phyloP scores from a whole-genome alignment of 148 eudicot species.

The Vaccinium macrocarpon region DNA sequence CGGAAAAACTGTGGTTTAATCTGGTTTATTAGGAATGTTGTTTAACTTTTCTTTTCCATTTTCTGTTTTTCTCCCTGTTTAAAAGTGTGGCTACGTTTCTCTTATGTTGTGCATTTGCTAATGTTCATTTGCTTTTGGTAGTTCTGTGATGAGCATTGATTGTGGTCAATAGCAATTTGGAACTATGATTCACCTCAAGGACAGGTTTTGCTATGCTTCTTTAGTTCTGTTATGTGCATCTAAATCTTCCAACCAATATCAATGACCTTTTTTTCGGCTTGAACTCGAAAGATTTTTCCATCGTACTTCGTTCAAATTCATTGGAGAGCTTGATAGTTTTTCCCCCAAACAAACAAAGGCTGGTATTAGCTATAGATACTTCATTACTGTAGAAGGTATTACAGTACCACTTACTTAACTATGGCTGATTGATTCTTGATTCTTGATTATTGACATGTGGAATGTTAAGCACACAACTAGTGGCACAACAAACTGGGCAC shows the following conservation, averaged over 20 bases:
- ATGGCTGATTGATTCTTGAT: not conserved
- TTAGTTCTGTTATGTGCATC: not conserved
- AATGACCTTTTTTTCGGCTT: not conserved
- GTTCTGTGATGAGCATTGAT: not conserved
- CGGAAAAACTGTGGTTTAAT: too few species aligned
- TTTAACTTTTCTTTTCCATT: not conserved
- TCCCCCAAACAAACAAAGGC: not conserved
- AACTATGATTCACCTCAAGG: not conserved
- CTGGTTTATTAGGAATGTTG: too few species aligned
- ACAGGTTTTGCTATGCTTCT: not conserved
- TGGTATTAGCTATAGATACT: not conserved
- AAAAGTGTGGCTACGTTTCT: not conserved
- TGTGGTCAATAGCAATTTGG: not conserved
- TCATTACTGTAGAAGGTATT: not conserved
- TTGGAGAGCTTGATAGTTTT: conserved; percentile 5
- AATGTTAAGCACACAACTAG: not conserved
- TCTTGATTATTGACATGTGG: not conserved
- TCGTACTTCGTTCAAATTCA: not conserved
- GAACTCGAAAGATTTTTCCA: not conserved
- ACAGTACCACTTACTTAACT: not conserved
- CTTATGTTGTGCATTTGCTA: too few species aligned
- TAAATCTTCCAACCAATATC: not conserved
- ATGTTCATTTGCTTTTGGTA: not conserved
- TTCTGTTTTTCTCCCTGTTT: conserved; percentile 13
- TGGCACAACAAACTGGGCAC: too few species aligned